A percentile compares a stretch with the other conserved stretches of the same genome.
Evolutionary conservation across 2,329 filamentous ascomycete genomes (phyloP).

Genomic region (Magnaporthiopsis incrustans): DNA sequence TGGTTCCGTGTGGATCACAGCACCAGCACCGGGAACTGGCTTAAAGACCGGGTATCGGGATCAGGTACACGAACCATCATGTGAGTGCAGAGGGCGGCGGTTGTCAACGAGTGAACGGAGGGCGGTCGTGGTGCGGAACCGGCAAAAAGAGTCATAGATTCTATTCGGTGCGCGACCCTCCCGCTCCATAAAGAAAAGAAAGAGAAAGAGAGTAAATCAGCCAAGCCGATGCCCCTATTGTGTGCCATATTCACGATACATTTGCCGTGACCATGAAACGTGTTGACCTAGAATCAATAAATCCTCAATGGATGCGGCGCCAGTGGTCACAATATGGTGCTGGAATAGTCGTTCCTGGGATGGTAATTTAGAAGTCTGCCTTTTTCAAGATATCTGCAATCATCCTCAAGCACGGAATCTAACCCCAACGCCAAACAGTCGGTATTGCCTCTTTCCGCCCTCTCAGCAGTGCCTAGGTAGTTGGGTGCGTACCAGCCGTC

Average conservation of each 20-base stretch:
- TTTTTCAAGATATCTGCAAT: background rate
- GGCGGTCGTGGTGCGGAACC: slow-evolving; percentile 8
- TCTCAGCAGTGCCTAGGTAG: background rate
- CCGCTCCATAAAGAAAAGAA: background rate
- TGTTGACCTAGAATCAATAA: too few species aligned
- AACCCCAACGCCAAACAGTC: background rate
- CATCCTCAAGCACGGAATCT: background rate
- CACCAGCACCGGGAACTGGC: slow-evolving; percentile 10
- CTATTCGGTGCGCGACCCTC: too few species aligned
- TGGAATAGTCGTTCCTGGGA: too few species aligned
- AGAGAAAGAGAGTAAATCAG: too few species aligned
- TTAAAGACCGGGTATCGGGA: slow-evolving; percentile 23
- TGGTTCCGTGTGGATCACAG: too few species aligned
- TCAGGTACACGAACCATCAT: slow-evolving; percentile 30
- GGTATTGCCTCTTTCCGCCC: background rate
- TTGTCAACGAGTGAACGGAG: slow-evolving; percentile 15
- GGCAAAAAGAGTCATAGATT: background rate
- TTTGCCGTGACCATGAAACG: too few species aligned
- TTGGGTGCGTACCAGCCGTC: background rate
- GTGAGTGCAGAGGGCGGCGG: background rate
- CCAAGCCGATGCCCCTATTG: too few species aligned
- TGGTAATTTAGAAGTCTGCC: background rate
- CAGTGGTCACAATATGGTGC: too few species aligned
- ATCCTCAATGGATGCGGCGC: too few species aligned
- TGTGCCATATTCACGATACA: too few species aligned